Evolutionary conservation across 192 early-diverging fungal species (phyloP).

Genomic region (Podila epicladia): DNA sequence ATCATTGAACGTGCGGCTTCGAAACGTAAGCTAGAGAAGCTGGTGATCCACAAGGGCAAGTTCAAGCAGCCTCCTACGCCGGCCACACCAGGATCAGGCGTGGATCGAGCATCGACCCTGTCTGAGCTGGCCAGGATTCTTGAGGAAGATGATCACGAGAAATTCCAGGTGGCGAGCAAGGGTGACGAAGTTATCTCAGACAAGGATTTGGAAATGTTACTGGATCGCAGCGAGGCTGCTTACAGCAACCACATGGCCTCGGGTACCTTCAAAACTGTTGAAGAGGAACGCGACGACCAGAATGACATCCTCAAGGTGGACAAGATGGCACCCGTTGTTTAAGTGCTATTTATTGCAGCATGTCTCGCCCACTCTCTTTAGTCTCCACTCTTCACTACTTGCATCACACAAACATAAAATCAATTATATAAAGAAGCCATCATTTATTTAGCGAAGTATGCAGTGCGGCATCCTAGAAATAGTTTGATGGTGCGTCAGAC

Average conservation of each 20-base stretch:
- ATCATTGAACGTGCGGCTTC: constrained; percentile 83
- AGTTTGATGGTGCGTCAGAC: no score
- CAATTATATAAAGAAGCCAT: no score
- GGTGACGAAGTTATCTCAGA: constrained; percentile 68
- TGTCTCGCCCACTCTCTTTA: no score
- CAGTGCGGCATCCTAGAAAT: no score
- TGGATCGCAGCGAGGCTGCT: constrained; percentile 62
- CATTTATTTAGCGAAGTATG: no score
- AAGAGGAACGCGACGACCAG: constrained; percentile 57
- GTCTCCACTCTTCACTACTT: no score
- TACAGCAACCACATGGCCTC: constrained; percentile 44
- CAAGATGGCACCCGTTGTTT: constrained; percentile 30
- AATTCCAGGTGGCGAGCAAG: constrained; percentile 64
- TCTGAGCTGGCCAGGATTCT: constrained; percentile 81
- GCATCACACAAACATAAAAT: no score
- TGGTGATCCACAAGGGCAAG: constrained; percentile 93
- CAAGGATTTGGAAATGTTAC: constrained; percentile 61
- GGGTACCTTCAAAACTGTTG: constrained; percentile 58
- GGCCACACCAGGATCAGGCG: background rate
- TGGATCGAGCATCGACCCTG: constrained; percentile 58
- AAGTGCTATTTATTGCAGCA: background rate
- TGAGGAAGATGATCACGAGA: constrained; percentile 74
- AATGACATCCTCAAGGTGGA: constrained; percentile 56
- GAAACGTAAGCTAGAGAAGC: constrained; percentile 91
- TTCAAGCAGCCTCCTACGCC: constrained; percentile 68